Evolutionary conservation across 2,329 filamentous ascomycete genomes (phyloP), one percentile per base, ranked within the genome.

Genomic region (Zelopaecilomyces penicillatus): DNA sequence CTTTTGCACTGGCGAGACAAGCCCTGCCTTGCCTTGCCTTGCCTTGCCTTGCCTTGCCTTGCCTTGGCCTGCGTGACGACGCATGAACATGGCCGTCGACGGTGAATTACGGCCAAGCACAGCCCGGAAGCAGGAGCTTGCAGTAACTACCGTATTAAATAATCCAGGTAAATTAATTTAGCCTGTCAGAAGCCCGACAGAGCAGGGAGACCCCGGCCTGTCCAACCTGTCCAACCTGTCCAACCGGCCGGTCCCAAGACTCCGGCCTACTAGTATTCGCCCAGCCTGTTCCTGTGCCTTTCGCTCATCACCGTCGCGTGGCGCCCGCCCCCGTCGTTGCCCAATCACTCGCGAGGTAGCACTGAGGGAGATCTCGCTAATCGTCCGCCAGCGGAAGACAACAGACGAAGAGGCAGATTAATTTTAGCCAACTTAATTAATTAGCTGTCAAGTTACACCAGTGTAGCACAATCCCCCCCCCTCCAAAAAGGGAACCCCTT

Each of bases 281-380:
- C 19, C 37, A 6, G 37, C 26, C 26, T 26, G 10, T 38, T 10
- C 37, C 19, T 27, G 19, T 19, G 19, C 19, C 19, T 19, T 29
- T 28, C 37, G 12, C 27, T 39, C 46, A 39, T 37, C 40, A 40
- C 39, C 45, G 39, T 42, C 36, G 45, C 35, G 34, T 37, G 33
- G 37, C 28, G 19, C 19, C 19, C 19, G 19, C 19, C 19, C 19
- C 19, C 19, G 19, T 19, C 19, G 19, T 19, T 19, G 19, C n/a
- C 46, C 46, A 48, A 48, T 48, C 46, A 48, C 46, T 45, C 19
- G 29, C 9, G 28, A n/a, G 35, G 12, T 19, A 29, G 27, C 19
- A 28, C 37, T 35, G 45, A 47, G 48, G 48, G 39, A 50, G 46
- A 48, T 52, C 49, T 53, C 50, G 52, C 52, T 52, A 52, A 53